These are phyloP conservation scores for Bidens hawaiensis DNA, from an alignment of 140 eudicot species.

Conservation along the genomic window DNA sequence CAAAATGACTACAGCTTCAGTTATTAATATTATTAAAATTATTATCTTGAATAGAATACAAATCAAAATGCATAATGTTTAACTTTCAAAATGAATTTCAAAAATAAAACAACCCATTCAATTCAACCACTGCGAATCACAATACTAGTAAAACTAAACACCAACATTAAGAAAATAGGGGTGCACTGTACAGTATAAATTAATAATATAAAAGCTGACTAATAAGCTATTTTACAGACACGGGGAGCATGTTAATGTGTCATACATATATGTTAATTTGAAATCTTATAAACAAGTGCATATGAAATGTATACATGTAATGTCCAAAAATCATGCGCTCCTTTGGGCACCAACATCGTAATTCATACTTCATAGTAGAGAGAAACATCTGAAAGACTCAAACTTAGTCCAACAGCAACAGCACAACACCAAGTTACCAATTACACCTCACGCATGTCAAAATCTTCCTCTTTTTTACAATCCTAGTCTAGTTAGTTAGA, in stretches of 20 bases:
- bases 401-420: background rate
- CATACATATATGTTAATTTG: background rate
- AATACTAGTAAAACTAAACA: background rate
- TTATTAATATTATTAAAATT: too few species aligned
- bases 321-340: background rate
- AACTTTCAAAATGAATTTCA: background rate
- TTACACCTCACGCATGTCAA: too few species aligned
- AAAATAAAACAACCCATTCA: background rate
- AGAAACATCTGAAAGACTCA: background rate
- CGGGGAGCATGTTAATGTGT: background rate
- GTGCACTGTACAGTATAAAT: background rate
- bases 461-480: background rate
- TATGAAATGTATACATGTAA: background rate
- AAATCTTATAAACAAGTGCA: background rate
- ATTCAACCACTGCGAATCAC: background rate
- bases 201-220: background rate
- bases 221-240: background rate
- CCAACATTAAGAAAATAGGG: background rate
- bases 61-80: background rate
- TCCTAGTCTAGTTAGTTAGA: background rate
- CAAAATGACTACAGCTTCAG: background rate
- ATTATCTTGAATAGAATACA: background rate
- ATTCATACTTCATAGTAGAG: too few species aligned
- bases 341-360: background rate
- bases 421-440: too few species aligned